Evolutionary conservation across 352 stramenopile species (phyloP).

Genomic region (Saprolegnia parasitica): DNA sequence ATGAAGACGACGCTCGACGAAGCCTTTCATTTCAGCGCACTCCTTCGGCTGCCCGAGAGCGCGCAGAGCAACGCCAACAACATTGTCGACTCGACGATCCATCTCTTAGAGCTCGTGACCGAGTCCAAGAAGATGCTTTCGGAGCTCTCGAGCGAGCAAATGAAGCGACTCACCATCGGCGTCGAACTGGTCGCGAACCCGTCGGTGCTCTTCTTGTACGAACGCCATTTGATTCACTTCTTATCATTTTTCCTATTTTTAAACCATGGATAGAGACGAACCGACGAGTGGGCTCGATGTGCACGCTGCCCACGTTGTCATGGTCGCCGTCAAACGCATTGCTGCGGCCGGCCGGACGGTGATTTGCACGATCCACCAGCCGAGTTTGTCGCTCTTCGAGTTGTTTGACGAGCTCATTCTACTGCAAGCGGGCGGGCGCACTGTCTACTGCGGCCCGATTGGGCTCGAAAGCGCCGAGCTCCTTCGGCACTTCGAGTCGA

Average conservation of each 20-base stretch:
- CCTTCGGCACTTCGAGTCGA: conserved; percentile 17
- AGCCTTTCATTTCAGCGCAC: conserved; percentile 69
- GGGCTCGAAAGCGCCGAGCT: conserved; percentile 11
- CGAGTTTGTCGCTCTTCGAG: conserved; percentile 28
- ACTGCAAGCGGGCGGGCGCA: conserved; percentile 30
- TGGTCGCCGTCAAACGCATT: conserved; percentile 29
- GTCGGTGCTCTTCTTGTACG: conserved; percentile 72
- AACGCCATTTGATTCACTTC: conserved; percentile 15
- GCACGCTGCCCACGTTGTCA: conserved; percentile 48
- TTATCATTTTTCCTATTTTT: background rate
- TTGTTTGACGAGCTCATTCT: conserved; percentile 34
- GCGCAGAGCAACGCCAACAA: conserved; percentile 8
- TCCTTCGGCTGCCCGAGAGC: conserved; percentile 43
- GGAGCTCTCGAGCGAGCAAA: conserved; percentile 39
- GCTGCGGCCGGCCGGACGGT: conserved; percentile 28
- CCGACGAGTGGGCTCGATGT: conserved; percentile 65
- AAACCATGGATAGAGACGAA: conserved; percentile 46
- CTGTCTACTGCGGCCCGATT: conserved; percentile 23
- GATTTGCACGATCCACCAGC: conserved; percentile 37
- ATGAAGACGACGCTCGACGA: conserved; percentile 80
- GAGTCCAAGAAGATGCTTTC: background rate
- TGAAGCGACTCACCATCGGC: conserved; percentile 53
- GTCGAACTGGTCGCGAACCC: conserved; percentile 72
- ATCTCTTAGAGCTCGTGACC: conserved; percentile 15
- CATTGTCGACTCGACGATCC: conserved; percentile 21